phyloP scores from a whole-genome alignment of 805 yeast species.

The Sungouiella blattae region DNA sequence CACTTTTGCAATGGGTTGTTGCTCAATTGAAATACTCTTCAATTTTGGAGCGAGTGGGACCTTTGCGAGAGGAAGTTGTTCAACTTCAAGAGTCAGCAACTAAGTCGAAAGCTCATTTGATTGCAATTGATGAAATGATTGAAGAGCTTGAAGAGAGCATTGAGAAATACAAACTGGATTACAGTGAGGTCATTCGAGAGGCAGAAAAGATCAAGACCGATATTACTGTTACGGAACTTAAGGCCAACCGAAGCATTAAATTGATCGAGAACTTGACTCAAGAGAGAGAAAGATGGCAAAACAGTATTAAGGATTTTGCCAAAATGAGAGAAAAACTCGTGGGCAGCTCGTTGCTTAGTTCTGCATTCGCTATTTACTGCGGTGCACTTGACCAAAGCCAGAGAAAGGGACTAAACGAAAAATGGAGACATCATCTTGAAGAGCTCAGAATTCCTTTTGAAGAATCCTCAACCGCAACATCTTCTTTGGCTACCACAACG shows the following conservation, averaged over 20 bases:
- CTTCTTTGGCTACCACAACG: conserved; percentile 37
- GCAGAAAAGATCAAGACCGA: conserved; percentile 72
- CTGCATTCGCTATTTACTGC: conserved; percentile 59
- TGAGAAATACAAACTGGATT: conserved; percentile 60
- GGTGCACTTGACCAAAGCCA: conserved; percentile 54
- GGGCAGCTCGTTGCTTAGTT: conserved; percentile 64
- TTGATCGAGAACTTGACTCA: conserved; percentile 59
- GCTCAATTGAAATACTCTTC: conserved; percentile 82
- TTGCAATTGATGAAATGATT: conserved; percentile 81
- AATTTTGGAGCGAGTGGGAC: conserved; percentile 69
- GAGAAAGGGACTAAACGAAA: conserved; percentile 32
- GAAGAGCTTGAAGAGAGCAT: conserved; percentile 67
- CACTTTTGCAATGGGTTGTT: conserved; percentile 79
- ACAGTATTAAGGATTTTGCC: conserved; percentile 50
- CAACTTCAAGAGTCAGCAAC: conserved; percentile 56
- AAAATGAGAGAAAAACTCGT: conserved; percentile 42
- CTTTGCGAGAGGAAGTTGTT: conserved; percentile 64
- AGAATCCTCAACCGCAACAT: conserved; percentile 26
- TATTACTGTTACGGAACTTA: conserved; percentile 57
- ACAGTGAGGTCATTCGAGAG: conserved; percentile 74
- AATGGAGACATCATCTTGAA: conserved; percentile 36
- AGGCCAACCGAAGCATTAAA: conserved; percentile 58
- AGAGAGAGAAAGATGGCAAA: conserved; percentile 77
- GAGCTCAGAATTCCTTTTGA: conserved; percentile 38
- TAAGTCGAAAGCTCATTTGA: conserved; percentile 62